Conservation (phyloP, 2,329 filamentous ascomycete species). For the Venturia effusa region DNA sequence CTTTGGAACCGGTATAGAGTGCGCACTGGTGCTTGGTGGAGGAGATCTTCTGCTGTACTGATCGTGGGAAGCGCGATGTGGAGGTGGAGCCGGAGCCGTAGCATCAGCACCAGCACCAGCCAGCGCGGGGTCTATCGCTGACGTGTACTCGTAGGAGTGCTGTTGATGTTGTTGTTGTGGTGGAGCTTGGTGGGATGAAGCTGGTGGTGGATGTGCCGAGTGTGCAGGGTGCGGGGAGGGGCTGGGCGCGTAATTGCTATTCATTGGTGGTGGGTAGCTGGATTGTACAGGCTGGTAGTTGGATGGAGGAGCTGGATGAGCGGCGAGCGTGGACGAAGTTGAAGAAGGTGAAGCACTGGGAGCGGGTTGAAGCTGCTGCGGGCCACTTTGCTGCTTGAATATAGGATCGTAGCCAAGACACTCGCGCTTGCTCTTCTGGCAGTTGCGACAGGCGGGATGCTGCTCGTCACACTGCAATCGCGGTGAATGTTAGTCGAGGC, state of each 20-base stretch:
- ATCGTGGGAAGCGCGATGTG: background rate
- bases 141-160: constrained; percentile 17
- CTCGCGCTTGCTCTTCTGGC: constrained; percentile 79
- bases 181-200: background rate
- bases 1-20: background rate
- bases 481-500: background rate
- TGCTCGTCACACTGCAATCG: constrained; percentile 76
- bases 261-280: constrained; percentile 29
- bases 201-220: background rate
- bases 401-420: constrained; percentile 81
- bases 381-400: constrained; percentile 63
- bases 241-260: constrained; percentile 26
- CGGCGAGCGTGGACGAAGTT: constrained; percentile 14
- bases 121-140: constrained; percentile 11
- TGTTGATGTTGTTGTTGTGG: constrained; percentile 19
- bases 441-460: constrained; percentile 85
- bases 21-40: constrained; percentile 12
- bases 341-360: constrained; percentile 34
- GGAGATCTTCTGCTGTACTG: constrained; percentile 29
- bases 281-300: constrained; percentile 17
- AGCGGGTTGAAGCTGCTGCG: constrained; percentile 61
- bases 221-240: constrained; percentile 21
- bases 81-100: background rate
- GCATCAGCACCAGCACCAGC: constrained; percentile 1
- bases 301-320: constrained; percentile 21